phyloP scores from a whole-genome alignment of 805 yeast species.

The Starmerella bombi region DNA sequence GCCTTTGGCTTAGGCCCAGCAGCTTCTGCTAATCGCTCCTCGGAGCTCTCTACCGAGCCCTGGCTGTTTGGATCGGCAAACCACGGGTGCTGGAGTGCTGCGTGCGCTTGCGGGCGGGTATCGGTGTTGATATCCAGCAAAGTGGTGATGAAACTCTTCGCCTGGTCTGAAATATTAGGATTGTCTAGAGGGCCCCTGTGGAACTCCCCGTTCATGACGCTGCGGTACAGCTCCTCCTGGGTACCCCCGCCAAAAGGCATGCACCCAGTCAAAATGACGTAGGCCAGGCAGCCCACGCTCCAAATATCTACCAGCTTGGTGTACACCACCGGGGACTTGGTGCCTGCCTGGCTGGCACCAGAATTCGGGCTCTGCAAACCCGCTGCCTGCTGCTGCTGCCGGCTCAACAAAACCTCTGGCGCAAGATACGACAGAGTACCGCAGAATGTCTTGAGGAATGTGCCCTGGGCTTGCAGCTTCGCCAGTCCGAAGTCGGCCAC shows the following conservation, averaged over 20 bases:
- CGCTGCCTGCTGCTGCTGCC: constrained; percentile 4
- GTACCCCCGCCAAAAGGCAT: constrained; percentile 90
- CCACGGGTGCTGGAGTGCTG: constrained; percentile 78
- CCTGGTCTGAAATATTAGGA: constrained; percentile 51
- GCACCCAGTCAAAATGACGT: constrained; percentile 84
- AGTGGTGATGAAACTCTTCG: constrained; percentile 55
- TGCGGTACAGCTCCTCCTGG: constrained; percentile 68
- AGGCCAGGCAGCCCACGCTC: constrained; percentile 91
- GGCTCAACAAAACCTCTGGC: constrained; percentile 59
- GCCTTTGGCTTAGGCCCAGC: background rate
- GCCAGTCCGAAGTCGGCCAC: constrained; percentile 96
- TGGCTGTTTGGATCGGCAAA: constrained; percentile 26
- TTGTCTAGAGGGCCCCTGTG: constrained; percentile 50
- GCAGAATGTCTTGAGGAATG: constrained; percentile 89
- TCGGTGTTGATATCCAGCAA: constrained; percentile 68
- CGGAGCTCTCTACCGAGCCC: background rate
- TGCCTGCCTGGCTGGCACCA: no score
- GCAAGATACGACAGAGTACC: constrained; percentile 96
- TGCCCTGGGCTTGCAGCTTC: constrained; percentile 68
- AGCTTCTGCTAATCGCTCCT: background rate
- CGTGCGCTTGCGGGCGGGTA: constrained; percentile 55
- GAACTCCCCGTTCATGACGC: constrained; percentile 64
- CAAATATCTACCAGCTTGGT: constrained; percentile 91
- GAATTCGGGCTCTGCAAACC: background rate
- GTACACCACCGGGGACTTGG: constrained; percentile 32